Evolutionary conservation across 148 eudicot genomes (phyloP).

Genomic region (Rheum nobile): DNA sequence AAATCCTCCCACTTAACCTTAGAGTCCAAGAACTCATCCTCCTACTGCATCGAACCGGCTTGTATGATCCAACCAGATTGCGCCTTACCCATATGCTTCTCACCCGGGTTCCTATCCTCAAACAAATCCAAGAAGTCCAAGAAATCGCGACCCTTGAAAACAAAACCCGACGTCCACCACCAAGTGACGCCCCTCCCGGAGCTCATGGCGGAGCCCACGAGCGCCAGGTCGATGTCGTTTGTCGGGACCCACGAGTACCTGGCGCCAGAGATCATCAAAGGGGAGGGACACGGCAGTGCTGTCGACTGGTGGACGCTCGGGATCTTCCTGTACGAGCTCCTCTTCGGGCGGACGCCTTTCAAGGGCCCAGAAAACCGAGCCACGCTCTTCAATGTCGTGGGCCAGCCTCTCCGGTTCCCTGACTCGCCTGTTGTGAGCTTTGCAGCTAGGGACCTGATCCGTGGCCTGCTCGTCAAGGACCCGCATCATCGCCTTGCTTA

Average conservation of each 20-base stretch:
- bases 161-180: conserved; percentile 27
- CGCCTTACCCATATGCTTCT: conserved; percentile 63
- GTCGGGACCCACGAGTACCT: conserved; percentile 94
- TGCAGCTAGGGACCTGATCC: conserved; percentile 82
- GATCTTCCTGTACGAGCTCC: conserved; percentile 70
- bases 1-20: conserved; percentile 37
- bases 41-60: conserved; percentile 57
- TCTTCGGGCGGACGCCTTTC: conserved; percentile 80
- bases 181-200: conserved; percentile 62
- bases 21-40: conserved; percentile 42
- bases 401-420: conserved; percentile 77
- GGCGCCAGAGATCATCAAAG: conserved; percentile 87
- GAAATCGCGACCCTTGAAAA: conserved; percentile 14
- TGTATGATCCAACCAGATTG: conserved; percentile 65
- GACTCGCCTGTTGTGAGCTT: conserved; percentile 73
- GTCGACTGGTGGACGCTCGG: conserved; percentile 99
- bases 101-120: conserved; percentile 46
- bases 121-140: conserved; percentile 44
- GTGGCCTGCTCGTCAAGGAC: conserved; percentile 83
- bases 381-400: conserved; percentile 82
- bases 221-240: conserved; percentile 89
- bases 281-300: conserved; percentile 93
- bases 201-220: conserved; percentile 86
- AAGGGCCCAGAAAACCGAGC: conserved; percentile 71
- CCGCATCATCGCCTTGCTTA: conserved; percentile 90